phyloP scores from a whole-genome alignment of 345 rosid genomes.

The Triadica sebifera region DNA sequence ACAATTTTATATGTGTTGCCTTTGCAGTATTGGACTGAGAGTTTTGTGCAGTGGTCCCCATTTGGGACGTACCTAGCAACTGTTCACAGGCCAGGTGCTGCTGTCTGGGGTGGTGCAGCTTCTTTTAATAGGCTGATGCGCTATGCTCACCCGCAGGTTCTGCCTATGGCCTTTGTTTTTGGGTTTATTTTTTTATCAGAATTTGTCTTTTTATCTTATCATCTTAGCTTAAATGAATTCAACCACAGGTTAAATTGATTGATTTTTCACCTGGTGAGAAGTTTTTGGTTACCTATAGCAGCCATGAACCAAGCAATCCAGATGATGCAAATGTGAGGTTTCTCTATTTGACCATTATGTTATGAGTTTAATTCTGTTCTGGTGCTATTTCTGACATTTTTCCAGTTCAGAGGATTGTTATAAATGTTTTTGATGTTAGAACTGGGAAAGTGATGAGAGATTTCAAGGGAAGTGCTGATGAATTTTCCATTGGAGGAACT shows the following conservation, averaged over 20 bases:
- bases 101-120: slow-evolving; percentile 94
- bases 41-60: slow-evolving; percentile 98
- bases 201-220: slow-evolving; percentile 1
- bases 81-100: slow-evolving; percentile 91
- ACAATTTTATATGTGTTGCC: too few relatives aligned
- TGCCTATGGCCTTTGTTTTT: neutral
- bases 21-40: slow-evolving; percentile 87
- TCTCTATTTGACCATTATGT: neutral
- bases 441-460: slow-evolving; percentile 91
- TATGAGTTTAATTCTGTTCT: neutral
- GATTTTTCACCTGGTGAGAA: slow-evolving; percentile 95
- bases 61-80: slow-evolving; percentile 92
- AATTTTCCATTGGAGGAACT: slow-evolving; percentile 84
- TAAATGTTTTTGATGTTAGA: slow-evolving; percentile 86
- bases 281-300: slow-evolving; percentile 85
- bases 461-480: slow-evolving; percentile 93
- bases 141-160: slow-evolving; percentile 85
- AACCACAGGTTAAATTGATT: slow-evolving; percentile 68
- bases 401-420: slow-evolving; percentile 61
- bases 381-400: slow-evolving; percentile 13
- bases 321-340: slow-evolving; percentile 82
- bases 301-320: slow-evolving; percentile 95
- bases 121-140: slow-evolving; percentile 87
- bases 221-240: slow-evolving; percentile 6
- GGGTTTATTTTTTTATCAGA: neutral